Percentiles rank a stretch among this genome's conserved stretches.
Evolutionary conservation across 306 rosid genomes (phyloP).

Genomic region (Prunus mume): DNA sequence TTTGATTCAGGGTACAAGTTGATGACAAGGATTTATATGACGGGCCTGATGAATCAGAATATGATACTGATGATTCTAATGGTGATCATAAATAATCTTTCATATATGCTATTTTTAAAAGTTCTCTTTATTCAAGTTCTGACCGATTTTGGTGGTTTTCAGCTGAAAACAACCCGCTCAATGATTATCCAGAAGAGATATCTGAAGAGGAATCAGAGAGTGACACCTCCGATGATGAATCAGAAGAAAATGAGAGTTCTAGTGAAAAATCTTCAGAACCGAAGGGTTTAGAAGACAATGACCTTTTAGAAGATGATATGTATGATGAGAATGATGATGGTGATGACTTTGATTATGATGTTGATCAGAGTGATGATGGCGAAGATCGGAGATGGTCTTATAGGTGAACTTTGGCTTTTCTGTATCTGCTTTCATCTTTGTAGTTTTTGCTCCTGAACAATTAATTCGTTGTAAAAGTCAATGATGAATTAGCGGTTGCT

Average conservation of each 20-base stretch:
- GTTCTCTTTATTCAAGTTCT: background rate
- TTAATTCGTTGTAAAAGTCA: background rate
- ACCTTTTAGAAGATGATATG: constrained; percentile 30
- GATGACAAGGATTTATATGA: constrained; percentile 71
- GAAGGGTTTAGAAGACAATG: constrained; percentile 24
- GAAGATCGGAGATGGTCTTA: constrained; percentile 24
- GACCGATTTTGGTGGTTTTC: constrained; percentile 28
- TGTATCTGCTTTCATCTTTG: background rate
- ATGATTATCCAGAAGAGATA: constrained; percentile 82
- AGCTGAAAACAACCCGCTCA: constrained; percentile 71
- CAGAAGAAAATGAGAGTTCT: constrained; percentile 34
- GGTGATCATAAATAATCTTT: constrained; percentile 39
- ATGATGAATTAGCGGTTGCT: background rate
- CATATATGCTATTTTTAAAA: background rate
- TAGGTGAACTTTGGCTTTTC: background rate
- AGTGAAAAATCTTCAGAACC: constrained; percentile 26
- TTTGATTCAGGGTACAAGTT: constrained; percentile 66
- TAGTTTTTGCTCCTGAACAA: too few relatives aligned
- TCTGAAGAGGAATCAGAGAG: constrained; percentile 46
- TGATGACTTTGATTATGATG: constrained; percentile 12
- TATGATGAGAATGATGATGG: constrained; percentile 22
- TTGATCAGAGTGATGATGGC: constrained; percentile 20
- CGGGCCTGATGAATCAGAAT: constrained; percentile 64
- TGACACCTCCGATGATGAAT: constrained; percentile 45
- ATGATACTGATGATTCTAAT: constrained; percentile 79